phyloP scores from a whole-genome alignment of 768 basidiomycete genomes.

The Lanmaoa pseudosensibilis region DNA sequence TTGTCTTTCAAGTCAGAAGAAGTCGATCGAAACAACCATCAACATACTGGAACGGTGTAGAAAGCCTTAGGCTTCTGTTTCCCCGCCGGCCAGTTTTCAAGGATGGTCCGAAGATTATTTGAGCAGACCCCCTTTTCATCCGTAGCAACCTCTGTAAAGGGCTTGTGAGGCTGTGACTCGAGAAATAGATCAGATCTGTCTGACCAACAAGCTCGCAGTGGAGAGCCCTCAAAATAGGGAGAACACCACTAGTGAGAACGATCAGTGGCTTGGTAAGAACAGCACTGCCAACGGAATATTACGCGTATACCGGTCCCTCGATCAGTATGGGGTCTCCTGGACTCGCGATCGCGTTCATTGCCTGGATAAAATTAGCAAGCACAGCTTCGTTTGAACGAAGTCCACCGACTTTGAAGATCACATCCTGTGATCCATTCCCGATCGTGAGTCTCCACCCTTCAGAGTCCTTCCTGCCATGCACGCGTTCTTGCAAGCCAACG shows the following conservation, averaged over 20 bases:
- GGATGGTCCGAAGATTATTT: slow-evolving; percentile 54
- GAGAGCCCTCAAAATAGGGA: slow-evolving; percentile 60
- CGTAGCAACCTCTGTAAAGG: slow-evolving; percentile 66
- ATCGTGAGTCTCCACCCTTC: slow-evolving; percentile 78
- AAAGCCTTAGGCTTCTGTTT: slow-evolving; percentile 75
- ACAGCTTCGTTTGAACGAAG: not conserved
- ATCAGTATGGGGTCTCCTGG: slow-evolving; percentile 80
- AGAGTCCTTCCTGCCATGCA: slow-evolving; percentile 60
- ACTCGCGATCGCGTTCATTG: slow-evolving; percentile 67
- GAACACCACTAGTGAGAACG: slow-evolving; percentile 50
- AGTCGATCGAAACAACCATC: slow-evolving; percentile 8
- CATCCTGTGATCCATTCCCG: slow-evolving; percentile 85
- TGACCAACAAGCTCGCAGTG: slow-evolving; percentile 60
- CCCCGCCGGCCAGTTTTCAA: slow-evolving; percentile 72
- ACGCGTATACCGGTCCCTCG: slow-evolving; percentile 82
- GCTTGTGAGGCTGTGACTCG: slow-evolving; percentile 3
- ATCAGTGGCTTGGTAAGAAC: slow-evolving; percentile 12
- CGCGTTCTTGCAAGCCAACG: slow-evolving; percentile 62
- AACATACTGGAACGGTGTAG: slow-evolving; percentile 74
- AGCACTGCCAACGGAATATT: slow-evolving; percentile 26
- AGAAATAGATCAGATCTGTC: slow-evolving; percentile 7
- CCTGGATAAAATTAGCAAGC: slow-evolving; percentile 42
- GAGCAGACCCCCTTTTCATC: slow-evolving; percentile 73
- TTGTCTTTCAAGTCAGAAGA: not conserved
- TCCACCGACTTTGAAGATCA: slow-evolving; percentile 72